These are phyloP conservation scores for Glutinoglossum americanum DNA, from an alignment of 495 filamentous ascomycete genomes.

Conservation along the genomic window DNA sequence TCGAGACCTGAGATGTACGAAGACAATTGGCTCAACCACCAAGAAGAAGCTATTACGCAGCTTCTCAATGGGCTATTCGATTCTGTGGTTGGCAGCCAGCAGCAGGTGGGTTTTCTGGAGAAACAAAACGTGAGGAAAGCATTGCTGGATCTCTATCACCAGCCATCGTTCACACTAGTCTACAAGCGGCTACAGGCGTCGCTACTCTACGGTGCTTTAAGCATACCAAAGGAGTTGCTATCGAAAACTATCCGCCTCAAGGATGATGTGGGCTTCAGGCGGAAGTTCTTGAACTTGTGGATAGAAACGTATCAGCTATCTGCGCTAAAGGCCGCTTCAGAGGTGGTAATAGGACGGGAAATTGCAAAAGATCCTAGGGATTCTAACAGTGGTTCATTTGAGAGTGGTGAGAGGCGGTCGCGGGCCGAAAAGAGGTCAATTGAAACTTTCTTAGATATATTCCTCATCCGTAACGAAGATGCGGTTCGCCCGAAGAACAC, in stretches of 20 bases:
- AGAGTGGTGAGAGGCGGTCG: not conserved
- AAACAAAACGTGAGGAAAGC: constrained; percentile 14
- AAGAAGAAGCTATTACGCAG: constrained; percentile 39
- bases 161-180: constrained; percentile 26
- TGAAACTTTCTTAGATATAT: constrained; percentile 32
- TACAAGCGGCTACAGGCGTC: constrained; percentile 40
- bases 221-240: constrained; percentile 30
- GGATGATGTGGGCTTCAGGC: constrained; percentile 36
- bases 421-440: constrained; percentile 3
- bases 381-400: constrained; percentile 2
- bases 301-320: constrained; percentile 31
- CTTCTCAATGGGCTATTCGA: constrained; percentile 35
- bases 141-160: constrained; percentile 34
- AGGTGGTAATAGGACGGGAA: constrained; percentile 38
- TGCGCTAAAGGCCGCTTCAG: constrained; percentile 28
- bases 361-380: constrained; percentile 12
- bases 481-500: constrained; percentile 13
- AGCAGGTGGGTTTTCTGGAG: constrained; percentile 1
- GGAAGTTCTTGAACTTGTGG: constrained; percentile 35
- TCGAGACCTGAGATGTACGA: constrained; percentile 36
- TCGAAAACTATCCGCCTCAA: constrained; percentile 24
- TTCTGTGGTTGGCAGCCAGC: constrained; percentile 8
- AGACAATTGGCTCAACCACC: constrained; percentile 40
- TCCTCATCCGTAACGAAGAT: constrained; percentile 39
- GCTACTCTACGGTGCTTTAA: constrained; percentile 37